Evolutionary conservation across 768 basidiomycete species (phyloP).

Genomic region (Steccherinum ochraceum): DNA sequence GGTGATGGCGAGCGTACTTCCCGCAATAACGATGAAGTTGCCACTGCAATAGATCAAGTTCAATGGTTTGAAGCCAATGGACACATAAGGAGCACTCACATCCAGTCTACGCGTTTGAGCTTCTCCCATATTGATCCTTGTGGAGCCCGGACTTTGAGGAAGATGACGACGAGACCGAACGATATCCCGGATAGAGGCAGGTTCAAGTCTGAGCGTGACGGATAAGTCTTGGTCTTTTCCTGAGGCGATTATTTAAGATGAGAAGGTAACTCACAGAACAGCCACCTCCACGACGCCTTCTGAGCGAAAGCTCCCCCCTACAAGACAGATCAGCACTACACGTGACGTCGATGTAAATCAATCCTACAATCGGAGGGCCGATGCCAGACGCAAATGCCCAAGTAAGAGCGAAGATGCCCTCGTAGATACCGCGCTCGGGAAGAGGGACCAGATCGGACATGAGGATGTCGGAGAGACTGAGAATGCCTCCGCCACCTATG

Average conservation of each 20-base stretch:
- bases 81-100: slow-evolving; percentile 19
- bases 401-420: slow-evolving; percentile 10
- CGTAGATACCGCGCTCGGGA: slow-evolving; percentile 16
- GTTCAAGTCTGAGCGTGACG: slow-evolving; percentile 25
- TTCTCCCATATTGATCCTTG: slow-evolving; percentile 24
- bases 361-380: slow-evolving; percentile 13
- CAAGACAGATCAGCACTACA: too few species aligned
- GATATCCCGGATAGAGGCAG: slow-evolving; percentile 20
- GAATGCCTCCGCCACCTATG: slow-evolving; percentile 20
- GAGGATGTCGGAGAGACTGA: slow-evolving; percentile 17
- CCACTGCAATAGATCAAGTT: slow-evolving; percentile 22
- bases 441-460: slow-evolving; percentile 21
- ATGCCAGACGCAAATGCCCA: slow-evolving; percentile 10
- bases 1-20: slow-evolving; percentile 25
- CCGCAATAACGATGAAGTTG: slow-evolving; percentile 27
- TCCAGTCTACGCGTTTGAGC: slow-evolving; percentile 28
- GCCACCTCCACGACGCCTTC: slow-evolving; percentile 23
- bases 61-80: neutral
- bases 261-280: slow-evolving; percentile 25
- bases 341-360: neutral
- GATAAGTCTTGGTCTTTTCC: too few species aligned
- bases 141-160: slow-evolving; percentile 17
- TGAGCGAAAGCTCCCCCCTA: slow-evolving; percentile 18
- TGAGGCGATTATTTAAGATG: too few species aligned
- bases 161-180: slow-evolving; percentile 6